Evolutionary conservation across 495 filamentous ascomycete species (phyloP).

Genomic region (Trichoderma orchidacearum): DNA sequence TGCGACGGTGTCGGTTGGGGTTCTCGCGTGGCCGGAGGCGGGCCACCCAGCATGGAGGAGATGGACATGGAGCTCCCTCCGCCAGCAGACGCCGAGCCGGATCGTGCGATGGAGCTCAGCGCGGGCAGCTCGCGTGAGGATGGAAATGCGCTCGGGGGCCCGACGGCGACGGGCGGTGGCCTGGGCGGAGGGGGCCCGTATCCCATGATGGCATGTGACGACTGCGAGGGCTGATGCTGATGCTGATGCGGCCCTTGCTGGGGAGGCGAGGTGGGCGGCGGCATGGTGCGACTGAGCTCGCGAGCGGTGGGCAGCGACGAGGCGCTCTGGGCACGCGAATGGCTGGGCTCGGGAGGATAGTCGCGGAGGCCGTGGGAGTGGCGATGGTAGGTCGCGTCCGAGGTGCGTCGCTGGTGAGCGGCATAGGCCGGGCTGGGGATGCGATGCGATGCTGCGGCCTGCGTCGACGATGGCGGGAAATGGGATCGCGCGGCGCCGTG

Average conservation of each 20-base stretch:
- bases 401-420: constrained; percentile 34
- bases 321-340: constrained; percentile 39
- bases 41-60: constrained; percentile 77
- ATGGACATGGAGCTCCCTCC: constrained; percentile 85
- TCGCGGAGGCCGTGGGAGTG: constrained; percentile 24
- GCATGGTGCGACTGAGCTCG: constrained; percentile 33
- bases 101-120: constrained; percentile 31
- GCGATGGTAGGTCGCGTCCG: constrained; percentile 33
- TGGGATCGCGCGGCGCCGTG: constrained; percentile 17
- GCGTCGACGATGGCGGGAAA: constrained; percentile 12
- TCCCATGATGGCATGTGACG: constrained; percentile 26
- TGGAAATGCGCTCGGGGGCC: constrained; percentile 36
- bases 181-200: constrained; percentile 33
- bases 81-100: constrained; percentile 9
- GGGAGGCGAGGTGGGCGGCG: constrained; percentile 35
- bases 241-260: constrained; percentile 19
- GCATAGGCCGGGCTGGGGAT: constrained; percentile 19
- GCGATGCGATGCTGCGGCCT: constrained; percentile 2
- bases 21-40: constrained; percentile 36
- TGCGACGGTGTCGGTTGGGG: constrained; percentile 38
- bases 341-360: constrained; percentile 18
- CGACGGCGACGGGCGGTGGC: constrained; percentile 35
- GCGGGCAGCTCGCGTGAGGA: constrained; percentile 41
- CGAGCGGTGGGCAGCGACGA: constrained; percentile 34
- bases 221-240: constrained; percentile 21